Conservation (phyloP, 352 stramenopile genomes). For the Phytophthora kernoviae region DNA sequence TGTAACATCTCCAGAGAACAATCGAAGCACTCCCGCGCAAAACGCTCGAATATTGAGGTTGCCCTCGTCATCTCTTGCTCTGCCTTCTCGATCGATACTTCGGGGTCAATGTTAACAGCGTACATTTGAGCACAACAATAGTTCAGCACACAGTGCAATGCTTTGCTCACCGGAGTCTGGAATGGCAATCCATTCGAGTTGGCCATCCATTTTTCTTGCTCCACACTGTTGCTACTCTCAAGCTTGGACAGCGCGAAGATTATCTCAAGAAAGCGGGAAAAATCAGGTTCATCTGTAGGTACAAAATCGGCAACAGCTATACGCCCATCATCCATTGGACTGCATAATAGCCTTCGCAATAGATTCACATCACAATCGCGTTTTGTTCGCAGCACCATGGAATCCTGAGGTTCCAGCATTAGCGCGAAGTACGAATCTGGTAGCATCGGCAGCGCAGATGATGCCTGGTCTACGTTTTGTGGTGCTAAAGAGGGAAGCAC, state of each 20-base stretch:
- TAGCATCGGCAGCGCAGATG: background rate
- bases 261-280: constrained; percentile 37
- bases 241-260: constrained; percentile 42
- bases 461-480: background rate
- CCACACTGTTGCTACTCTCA: constrained; percentile 24
- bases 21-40: constrained; percentile 46
- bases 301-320: constrained; percentile 47
- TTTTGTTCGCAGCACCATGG: constrained; percentile 23
- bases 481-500: constrained; percentile 1
- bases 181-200: constrained; percentile 18
- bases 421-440: constrained; percentile 26
- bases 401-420: constrained; percentile 14
- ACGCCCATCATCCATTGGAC: constrained; percentile 37
- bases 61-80: constrained; percentile 23
- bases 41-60: constrained; percentile 45
- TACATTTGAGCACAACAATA: constrained; percentile 50
- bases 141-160: constrained; percentile 52
- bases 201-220: constrained; percentile 18
- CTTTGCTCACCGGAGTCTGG: constrained; percentile 43
- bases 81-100: constrained; percentile 18
- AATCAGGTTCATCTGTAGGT: constrained; percentile 26
- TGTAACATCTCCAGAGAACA: constrained; percentile 36
- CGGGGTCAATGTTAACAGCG: constrained; percentile 26
- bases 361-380: constrained; percentile 38
- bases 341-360: constrained; percentile 36